Evolutionary conservation across 2,329 filamentous ascomycete species (phyloP).

Genomic region (Aspergillus alliaceus): DNA sequence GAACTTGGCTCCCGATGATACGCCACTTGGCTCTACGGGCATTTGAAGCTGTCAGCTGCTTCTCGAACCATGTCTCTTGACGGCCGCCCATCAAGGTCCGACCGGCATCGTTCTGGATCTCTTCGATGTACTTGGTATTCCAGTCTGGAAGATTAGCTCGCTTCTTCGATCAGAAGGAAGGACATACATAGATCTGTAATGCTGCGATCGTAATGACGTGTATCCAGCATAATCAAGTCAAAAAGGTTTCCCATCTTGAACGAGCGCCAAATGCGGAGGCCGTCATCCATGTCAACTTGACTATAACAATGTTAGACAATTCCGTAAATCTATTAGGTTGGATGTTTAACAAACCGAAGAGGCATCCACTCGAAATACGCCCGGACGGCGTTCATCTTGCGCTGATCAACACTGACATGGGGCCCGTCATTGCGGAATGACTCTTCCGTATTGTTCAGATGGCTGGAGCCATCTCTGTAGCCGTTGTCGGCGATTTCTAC

Average conservation of each 20-base stretch:
- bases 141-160: constrained; percentile 41
- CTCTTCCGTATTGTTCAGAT: constrained; percentile 65
- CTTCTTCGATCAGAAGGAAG: not conserved
- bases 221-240: constrained; percentile 69
- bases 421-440: constrained; percentile 59
- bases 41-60: constrained; percentile 57
- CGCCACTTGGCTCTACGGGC: constrained; percentile 69
- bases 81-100: constrained; percentile 69
- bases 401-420: constrained; percentile 66
- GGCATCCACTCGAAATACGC: constrained; percentile 70
- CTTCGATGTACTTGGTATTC: constrained; percentile 63
- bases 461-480: constrained; percentile 61
- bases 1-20: constrained; percentile 68
- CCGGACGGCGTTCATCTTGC: constrained; percentile 71
- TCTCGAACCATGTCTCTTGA: constrained; percentile 76
- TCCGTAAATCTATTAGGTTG: too few relatives aligned
- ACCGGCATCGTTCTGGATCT: constrained; percentile 65
- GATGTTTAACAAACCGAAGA: constrained; percentile 50
- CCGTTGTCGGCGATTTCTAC: constrained; percentile 64
- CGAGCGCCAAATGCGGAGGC: constrained; percentile 66
- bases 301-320: constrained; percentile 29
- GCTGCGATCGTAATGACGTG: constrained; percentile 66
- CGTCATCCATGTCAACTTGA: constrained; percentile 68
- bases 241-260: constrained; percentile 67
- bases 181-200: constrained; percentile 51